Base-by-base conservation (phyloP, 768 basidiomycete species). In the Collybiopsis luxurians region DNA sequence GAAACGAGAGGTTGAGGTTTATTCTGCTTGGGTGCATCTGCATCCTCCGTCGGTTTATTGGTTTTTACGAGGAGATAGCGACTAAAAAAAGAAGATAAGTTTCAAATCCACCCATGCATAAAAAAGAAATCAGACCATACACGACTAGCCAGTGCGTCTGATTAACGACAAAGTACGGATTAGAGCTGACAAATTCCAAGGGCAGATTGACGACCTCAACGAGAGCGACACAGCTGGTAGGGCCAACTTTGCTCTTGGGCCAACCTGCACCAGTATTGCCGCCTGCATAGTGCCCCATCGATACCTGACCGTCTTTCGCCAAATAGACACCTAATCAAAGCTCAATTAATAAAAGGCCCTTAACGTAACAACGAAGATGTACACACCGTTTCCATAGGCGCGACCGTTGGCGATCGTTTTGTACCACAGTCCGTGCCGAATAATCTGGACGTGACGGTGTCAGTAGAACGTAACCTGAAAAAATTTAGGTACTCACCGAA, bases 131-230 rank as follows among this genome's bases (percentile, higher is more conserved):
- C 36, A 43, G 23, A 24, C 64, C 81, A 43, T 61, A 84, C 85
- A 85, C 86, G 65, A 87, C 75, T 52, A 89, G 86, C 87, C 87
- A 89, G 40, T 83, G 77, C 1, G 85, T 85, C 54, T 87, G 72
- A 19, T 79, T 68, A 38, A 89, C 78, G 3, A 89, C 87, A 57
- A 83, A 82, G 64, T 80, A 80, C 0, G 80, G 79, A 40, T 73
- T 72, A 0, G 62, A 61, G 61, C 73, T 79, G n/a, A 83, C 80
- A 57, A 86, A 90, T 51, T 81, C 63, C 0, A 58, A 17, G 0
- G 85, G 83, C 9, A 78, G 70, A 61, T 89, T 90, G 63, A 87
- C 83, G 15, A 87, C 76, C 70, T 90, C 87, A 0, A 83, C 79
- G 9, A 90, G 66, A 2, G 86, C 84, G 17, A 81, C 76, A 44